A percentile compares a stretch with the other conserved stretches of the same genome.
These are phyloP conservation scores for Phialemonium atrogriseum DNA, from an alignment of 2,329 filamentous ascomycete species.

Conservation along the genomic window DNA sequence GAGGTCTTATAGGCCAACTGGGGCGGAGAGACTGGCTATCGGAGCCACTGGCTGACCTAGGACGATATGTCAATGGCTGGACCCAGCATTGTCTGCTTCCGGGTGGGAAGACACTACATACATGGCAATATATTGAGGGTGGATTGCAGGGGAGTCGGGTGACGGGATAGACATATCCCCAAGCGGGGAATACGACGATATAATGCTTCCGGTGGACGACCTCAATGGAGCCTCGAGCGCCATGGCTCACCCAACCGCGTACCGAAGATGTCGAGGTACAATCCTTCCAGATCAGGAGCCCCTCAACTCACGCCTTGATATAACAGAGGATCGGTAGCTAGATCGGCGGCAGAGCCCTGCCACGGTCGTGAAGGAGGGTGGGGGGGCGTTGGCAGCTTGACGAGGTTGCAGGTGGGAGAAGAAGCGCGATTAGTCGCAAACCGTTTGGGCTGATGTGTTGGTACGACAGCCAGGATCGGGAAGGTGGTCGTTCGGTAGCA, in stretches of 20 bases:
- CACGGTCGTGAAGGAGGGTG: too few species aligned
- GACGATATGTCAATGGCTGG: constrained; percentile 7
- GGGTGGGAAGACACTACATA: constrained; percentile 25
- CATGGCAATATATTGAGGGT: constrained; percentile 43
- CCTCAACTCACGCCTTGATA: too few species aligned
- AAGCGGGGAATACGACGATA: constrained; percentile 44
- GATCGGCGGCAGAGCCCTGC: too few species aligned
- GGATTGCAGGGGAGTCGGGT: constrained; percentile 39
- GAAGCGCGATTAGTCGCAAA: too few species aligned
- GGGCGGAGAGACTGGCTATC: constrained; percentile 45
- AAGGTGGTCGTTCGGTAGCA: too few species aligned
- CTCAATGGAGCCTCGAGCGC: constrained; percentile 55
- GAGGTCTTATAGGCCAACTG: constrained; percentile 36
- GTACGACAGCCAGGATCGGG: too few species aligned
- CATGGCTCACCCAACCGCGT: constrained; percentile 29
- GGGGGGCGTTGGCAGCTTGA: too few species aligned
- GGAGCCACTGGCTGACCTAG: constrained; percentile 33
- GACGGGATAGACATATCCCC: constrained; percentile 48
- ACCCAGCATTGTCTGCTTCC: too few species aligned
- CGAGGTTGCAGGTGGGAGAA: too few species aligned
- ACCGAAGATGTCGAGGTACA: constrained; percentile 3
- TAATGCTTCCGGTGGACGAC: constrained; percentile 51
- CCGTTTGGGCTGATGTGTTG: too few species aligned
- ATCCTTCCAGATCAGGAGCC: too few species aligned
- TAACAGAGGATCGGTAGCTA: too few species aligned